A percentile compares a stretch with the other conserved stretches of the same genome.
Evolutionary conservation across 1,139 yeast species (phyloP).

Genomic region (Blastobotrys ciferrii): DNA sequence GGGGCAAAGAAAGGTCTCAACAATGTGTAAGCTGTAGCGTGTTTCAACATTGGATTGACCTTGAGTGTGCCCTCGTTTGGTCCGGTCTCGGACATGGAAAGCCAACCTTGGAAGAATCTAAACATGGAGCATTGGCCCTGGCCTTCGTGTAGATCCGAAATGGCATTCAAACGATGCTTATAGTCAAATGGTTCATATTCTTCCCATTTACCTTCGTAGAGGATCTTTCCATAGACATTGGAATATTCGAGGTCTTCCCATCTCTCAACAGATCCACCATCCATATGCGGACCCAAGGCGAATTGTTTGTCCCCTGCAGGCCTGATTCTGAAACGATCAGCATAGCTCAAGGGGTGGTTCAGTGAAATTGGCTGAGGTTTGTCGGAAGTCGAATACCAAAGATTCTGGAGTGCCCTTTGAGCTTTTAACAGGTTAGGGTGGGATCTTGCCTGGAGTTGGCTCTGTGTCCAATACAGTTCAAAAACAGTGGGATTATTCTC

Average conservation of each 20-base stretch:
- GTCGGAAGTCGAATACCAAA: constrained; percentile 34
- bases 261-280: constrained; percentile 48
- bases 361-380: constrained; percentile 31
- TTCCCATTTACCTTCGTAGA: constrained; percentile 47
- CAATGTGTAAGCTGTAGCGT: constrained; percentile 45
- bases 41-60: constrained; percentile 40
- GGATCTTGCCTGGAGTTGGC: constrained; percentile 45
- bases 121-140: constrained; percentile 42
- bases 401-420: constrained; percentile 37
- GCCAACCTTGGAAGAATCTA: constrained; percentile 52
- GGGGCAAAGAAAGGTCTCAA: constrained; percentile 47
- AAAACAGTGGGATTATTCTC: constrained; percentile 36
- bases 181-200: constrained; percentile 46
- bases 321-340: constrained; percentile 53
- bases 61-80: constrained; percentile 48
- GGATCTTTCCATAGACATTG: constrained; percentile 41
- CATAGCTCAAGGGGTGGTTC: constrained; percentile 45
- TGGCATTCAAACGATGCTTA: constrained; percentile 41
- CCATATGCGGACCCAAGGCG: constrained; percentile 45
- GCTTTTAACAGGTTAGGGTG: constrained; percentile 41
- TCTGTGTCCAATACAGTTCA: constrained; percentile 45
- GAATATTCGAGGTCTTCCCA: constrained; percentile 47
- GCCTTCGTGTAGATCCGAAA: constrained; percentile 40
- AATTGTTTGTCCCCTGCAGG: constrained; percentile 42
- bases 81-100: constrained; percentile 41